Conservation (phyloP, 2,329 filamentous ascomycete species). For the Fusarium luffae region DNA sequence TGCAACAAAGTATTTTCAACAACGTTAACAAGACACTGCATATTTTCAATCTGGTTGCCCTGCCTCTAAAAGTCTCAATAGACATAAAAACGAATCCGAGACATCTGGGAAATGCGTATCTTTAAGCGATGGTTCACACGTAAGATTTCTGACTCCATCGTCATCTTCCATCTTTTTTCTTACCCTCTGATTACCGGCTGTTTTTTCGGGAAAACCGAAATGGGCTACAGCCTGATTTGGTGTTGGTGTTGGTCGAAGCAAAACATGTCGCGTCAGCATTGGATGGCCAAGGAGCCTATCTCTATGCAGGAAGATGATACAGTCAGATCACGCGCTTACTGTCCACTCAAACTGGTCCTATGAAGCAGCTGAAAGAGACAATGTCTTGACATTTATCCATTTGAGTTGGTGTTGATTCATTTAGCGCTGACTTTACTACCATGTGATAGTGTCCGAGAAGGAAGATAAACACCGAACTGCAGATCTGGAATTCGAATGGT, state of each 20-base stretch:
- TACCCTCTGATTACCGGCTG: background rate
- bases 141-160: background rate
- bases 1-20: background rate
- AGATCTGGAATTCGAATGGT: background rate
- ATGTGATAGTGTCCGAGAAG: background rate
- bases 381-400: background rate
- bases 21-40: background rate
- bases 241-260: background rate
- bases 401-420: background rate
- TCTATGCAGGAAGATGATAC: background rate
- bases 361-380: background rate
- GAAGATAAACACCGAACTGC: background rate
- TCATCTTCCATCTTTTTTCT: background rate
- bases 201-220: background rate
- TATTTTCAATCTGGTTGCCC: background rate
- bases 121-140: background rate
- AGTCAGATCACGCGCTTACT: conserved; percentile 1
- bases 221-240: background rate
- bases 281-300: background rate
- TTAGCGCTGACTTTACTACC: background rate
- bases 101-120: background rate
- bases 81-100: background rate
- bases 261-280: background rate
- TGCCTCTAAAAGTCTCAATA: background rate
- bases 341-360: background rate